Evolutionary conservation across 2,329 filamentous ascomycete species (phyloP), one percentile per base, ranked within the genome.

Genomic region (Alternaria novae-zelandiae): DNA sequence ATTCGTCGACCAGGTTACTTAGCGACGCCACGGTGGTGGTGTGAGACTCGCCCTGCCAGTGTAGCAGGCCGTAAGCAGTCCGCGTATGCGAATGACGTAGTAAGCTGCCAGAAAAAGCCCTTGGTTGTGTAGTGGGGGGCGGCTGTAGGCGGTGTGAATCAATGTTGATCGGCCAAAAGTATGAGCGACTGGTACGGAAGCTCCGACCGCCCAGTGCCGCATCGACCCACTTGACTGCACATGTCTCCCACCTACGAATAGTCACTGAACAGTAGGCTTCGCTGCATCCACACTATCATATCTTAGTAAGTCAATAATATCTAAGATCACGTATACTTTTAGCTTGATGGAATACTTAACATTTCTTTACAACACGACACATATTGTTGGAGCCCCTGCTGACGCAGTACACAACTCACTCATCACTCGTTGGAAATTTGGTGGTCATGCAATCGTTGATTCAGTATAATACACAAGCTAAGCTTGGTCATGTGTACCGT

Each of bases 1-100:
- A 71, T 74, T 79, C 75, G 68, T 73, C 73, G 64, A 78, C 55
- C 53, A 77, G 57, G 51, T 59, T 69, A 62, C 74, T 76, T 54
- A 76, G 63, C 64, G 75, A 76, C 76, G 77, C 77, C 77, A 79
- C 76, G 75, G 70, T 79, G 77, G 66, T 69, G 54, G 41, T 54
- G 58, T 57, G 62, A 57, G 43, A 45, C 57, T 46, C 61, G 62
- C 57, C 66, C 63, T 65, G 66, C 66, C 45, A 54, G 54, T 56
- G 58, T 58, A 67, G 66, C 68, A 67, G 64, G 63, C 60, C 59
- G 62, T 63, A 25, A 54, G 32, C 49, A 62, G 63, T 58, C 62
- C 57, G 63, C 59, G 61, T 59, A 60, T 51, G 58, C 41, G 30
- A 46, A 65, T 71, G 69, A 70, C 65, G 68, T 68, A 70, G 61